Conservation (phyloP, 2,329 filamentous ascomycete genomes). For the Diaporthe citri region DNA sequence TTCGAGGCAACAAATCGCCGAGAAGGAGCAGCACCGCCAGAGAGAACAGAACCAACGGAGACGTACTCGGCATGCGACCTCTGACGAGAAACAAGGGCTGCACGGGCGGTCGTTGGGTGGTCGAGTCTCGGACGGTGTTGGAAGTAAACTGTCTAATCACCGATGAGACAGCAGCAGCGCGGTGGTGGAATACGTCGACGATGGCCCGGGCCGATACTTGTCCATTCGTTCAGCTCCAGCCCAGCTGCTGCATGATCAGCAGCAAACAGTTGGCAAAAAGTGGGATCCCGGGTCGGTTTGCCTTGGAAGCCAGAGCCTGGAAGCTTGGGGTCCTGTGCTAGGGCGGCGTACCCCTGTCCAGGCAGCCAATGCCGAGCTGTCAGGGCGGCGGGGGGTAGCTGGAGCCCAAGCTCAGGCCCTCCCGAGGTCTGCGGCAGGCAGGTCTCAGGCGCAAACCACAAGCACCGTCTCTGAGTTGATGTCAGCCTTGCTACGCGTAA, state of each 20-base stretch:
- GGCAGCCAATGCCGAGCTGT: slow-evolving; percentile 30
- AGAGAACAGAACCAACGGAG: slow-evolving; percentile 27
- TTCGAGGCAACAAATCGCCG: slow-evolving; percentile 27
- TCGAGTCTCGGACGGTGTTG: not conserved
- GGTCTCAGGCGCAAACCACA: not conserved
- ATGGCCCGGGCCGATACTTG: slow-evolving; percentile 33
- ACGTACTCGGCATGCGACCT: slow-evolving; percentile 38
- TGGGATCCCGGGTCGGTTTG: slow-evolving; percentile 12
- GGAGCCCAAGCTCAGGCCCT: not conserved
- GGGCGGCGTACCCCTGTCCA: slow-evolving; percentile 4
- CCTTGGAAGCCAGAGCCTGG: slow-evolving; percentile 30
- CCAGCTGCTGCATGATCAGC: slow-evolving; percentile 25
- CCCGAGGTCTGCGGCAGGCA: not conserved
- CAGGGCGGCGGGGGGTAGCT: slow-evolving; percentile 10
- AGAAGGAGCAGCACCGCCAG: slow-evolving; percentile 9
- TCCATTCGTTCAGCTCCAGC: slow-evolving; percentile 23
- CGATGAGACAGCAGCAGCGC: slow-evolving; percentile 19
- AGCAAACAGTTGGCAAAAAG: slow-evolving; percentile 33
- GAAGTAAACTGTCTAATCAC: slow-evolving; percentile 11
- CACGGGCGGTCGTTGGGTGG: slow-evolving; percentile 9
- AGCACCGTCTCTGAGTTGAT: not conserved
- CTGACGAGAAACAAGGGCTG: slow-evolving; percentile 6
- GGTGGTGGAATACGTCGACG: slow-evolving; percentile 30
- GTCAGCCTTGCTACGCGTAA: slow-evolving; percentile 27
- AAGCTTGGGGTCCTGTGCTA: slow-evolving; percentile 18